Base-by-base conservation (phyloP, 2,329 filamentous ascomycete genomes). In the Trichoderma sp. region DNA sequence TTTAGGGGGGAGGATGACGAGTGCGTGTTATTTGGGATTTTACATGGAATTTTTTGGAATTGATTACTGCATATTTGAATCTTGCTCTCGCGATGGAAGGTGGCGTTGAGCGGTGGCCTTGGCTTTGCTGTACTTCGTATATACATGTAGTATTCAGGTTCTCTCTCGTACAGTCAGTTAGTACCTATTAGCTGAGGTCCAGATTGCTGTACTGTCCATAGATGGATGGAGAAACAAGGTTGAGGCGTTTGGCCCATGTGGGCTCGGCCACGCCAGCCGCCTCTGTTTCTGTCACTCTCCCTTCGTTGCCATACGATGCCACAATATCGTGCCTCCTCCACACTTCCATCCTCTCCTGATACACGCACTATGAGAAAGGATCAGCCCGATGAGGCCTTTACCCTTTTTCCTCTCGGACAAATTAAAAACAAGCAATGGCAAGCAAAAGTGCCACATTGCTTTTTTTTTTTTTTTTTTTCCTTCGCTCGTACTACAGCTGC, bases 321-420 rank as follows among this genome's bases (percentile, higher is more conserved):
- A 32, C 29, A 32, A 34, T 54, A 13, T 19, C 9, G 27, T 17
- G 32, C 17, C 19, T 53, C 12, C 19, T 39, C 22, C 50, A 45
- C 29, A 32, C 50, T 56, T n/a, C 22, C 50, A 29, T 54, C 50
- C 35, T 58, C 54, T 58, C 34, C 27, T 57, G 48, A 56, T 56
- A 56, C 61, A 64, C 6, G n/a, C 27, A 22, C 17, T 35, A 52
- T 34, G 17, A 15, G n/a, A 35, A 56, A 7, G 61, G 50, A 56
- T 64, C 61, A 42, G 35, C 52, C 61, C 29, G 61, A 64, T 42
- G 50, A 53, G 61, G 50, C 35, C 19, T 42, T 64, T 64, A 34
- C 39, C 50, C 37, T 64, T 64, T 60, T 64, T 42, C 12, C 45
- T 17, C 50, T 42, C 61, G 52, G 63, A 65, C 34, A 48, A 57